Conservation (phyloP, 1,139 yeast genomes). For the Kazachstania sp. region DNA sequence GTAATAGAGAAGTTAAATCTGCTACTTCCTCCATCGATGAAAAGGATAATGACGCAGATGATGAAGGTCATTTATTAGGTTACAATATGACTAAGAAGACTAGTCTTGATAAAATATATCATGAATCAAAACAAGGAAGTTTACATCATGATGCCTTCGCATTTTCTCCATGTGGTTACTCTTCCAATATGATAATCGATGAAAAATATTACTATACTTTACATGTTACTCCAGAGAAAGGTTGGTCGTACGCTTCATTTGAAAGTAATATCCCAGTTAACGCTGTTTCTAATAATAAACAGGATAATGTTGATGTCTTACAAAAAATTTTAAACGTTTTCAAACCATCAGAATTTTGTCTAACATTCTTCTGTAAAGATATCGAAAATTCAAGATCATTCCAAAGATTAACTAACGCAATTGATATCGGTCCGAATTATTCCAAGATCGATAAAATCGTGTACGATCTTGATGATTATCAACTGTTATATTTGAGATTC, state of each 20-base stretch:
- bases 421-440: constrained; percentile 43
- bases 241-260: constrained; percentile 94
- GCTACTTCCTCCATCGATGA: constrained; percentile 31
- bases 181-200: constrained; percentile 70
- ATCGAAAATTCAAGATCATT: constrained; percentile 28
- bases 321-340: constrained; percentile 54
- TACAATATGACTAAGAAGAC: constrained; percentile 54
- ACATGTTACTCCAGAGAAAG: constrained; percentile 89
- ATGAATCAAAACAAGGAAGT: constrained; percentile 23
- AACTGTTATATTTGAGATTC: constrained; percentile 36
- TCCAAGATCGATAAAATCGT: constrained; percentile 56
- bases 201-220: constrained; percentile 72
- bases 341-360: constrained; percentile 68
- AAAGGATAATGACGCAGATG: constrained; percentile 34
- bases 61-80: constrained; percentile 75
- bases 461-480: constrained; percentile 59
- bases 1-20: constrained; percentile 43
- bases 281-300: constrained; percentile 29
- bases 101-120: constrained; percentile 53
- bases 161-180: constrained; percentile 93
- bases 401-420: constrained; percentile 32
- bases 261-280: constrained; percentile 66
- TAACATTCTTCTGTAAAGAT: constrained; percentile 45
- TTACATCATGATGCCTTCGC: constrained; percentile 77
- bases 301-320: constrained; percentile 43